Evolutionary conservation across 139 green algal species (phyloP), one percentile per base, ranked within the genome.

Genomic region (Chlorella vulgaris): DNA sequence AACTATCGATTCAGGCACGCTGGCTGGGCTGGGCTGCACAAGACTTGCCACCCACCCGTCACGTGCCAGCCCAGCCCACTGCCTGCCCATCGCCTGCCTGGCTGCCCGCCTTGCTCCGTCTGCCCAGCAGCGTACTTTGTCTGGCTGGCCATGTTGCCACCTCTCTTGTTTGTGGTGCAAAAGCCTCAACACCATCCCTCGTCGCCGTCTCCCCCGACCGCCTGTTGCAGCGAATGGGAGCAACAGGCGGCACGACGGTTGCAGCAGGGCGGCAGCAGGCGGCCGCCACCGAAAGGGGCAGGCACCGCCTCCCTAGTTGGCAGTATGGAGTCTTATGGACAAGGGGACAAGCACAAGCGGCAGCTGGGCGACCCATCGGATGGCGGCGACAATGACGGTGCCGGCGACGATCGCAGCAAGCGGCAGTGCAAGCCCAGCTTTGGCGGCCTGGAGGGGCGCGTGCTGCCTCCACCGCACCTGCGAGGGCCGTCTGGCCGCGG

Each of bases 1-100:
- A 69, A 70, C 62, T 89, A 81, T 73, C 70, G 81, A 18, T 89
- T 89, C 70, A 63, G 61, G 42, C 31, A 84, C 66, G 85, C 8
- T 1, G 42, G 29, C 19, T 8, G 3, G 7, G 22, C n/a, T 47
- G 47, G 24, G 31, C 40, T 35, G 58, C n/a, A n/a, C n/a, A n/a
- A n/a, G n/a, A n/a, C n/a, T n/a, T n/a, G n/a, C n/a, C n/a, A n/a
- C n/a, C n/a, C n/a, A n/a, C n/a, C n/a, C n/a, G n/a, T n/a, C n/a
- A n/a, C n/a, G 22, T 68, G 28, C 13, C 2, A 39, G 2, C 26
- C 26, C 13, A 68, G 3, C 6, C 36, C 6, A 53, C 36, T 33
- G 19, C 65, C 5, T n/a, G 19, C 36, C 2, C 18, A 8, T 2
- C 38, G 6, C 24, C 24, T 74, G 67, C 39, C 19, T 35, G 21